Conservation (phyloP, 331 rosid species). For the Acacia pycnantha region DNA sequence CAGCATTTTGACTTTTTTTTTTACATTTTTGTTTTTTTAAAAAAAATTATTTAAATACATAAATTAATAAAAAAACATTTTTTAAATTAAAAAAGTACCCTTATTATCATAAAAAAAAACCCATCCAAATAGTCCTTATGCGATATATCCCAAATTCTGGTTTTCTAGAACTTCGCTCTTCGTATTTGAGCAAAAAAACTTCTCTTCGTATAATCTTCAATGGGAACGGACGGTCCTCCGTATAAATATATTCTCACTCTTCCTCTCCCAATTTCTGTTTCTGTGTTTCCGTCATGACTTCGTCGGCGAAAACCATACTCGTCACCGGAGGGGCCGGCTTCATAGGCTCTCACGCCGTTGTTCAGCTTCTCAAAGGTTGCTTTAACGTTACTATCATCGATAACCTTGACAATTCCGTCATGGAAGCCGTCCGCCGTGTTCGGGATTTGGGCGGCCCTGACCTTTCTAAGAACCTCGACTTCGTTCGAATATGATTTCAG, state of each 20-base stretch:
- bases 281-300: constrained; percentile 39
- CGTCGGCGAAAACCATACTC: constrained; percentile 43
- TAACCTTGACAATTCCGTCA: constrained; percentile 69
- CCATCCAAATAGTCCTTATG: too few species aligned
- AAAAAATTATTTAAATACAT: too few species aligned
- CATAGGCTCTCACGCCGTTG: constrained; percentile 83
- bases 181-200: too few species aligned
- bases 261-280: background rate
- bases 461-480: constrained; percentile 64
- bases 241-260: background rate
- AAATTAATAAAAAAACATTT: too few species aligned
- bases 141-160: too few species aligned
- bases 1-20: too few species aligned
- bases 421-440: constrained; percentile 70
- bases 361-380: constrained; percentile 73
- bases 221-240: too few species aligned
- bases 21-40: too few species aligned
- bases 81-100: too few species aligned
- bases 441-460: constrained; percentile 63
- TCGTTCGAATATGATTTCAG: constrained; percentile 44
- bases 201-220: too few species aligned
- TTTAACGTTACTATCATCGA: constrained; percentile 63
- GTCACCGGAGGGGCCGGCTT: constrained; percentile 92
- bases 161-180: too few species aligned
- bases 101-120: too few species aligned